These are phyloP conservation scores for Euclidium syriacum DNA, from an alignment of 345 rosid species.

Conservation along the genomic window DNA sequence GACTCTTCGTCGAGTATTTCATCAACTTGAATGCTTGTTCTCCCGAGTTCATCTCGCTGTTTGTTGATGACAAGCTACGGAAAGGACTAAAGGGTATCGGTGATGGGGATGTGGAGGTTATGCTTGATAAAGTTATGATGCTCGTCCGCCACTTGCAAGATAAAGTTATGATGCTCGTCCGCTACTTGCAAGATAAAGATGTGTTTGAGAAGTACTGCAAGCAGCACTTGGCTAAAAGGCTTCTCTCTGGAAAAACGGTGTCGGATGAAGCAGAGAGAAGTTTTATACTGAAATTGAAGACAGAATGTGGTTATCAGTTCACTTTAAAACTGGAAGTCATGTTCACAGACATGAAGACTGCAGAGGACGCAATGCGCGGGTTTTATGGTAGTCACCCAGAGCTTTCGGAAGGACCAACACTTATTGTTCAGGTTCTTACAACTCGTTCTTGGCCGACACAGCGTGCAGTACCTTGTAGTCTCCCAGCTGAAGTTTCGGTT, in stretches of 20 bases:
- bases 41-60: conserved; percentile 92
- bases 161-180: no score
- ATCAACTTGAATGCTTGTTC: conserved; percentile 89
- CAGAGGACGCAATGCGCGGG: conserved; percentile 89
- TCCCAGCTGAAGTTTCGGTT: conserved; percentile 83
- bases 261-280: conserved; percentile 98
- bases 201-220: conserved; percentile 96
- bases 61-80: conserved; percentile 89
- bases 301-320: conserved; percentile 97
- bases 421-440: conserved; percentile 90
- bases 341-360: conserved; percentile 99
- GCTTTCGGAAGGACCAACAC: conserved; percentile 78
- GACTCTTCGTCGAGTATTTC: conserved; percentile 89
- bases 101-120: conserved; percentile 86
- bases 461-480: conserved; percentile 71
- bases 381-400: conserved; percentile 70
- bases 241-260: conserved; percentile 85
- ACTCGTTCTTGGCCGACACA: conserved; percentile 99
- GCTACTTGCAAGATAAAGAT: conserved; percentile 97
- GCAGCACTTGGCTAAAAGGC: conserved; percentile 96
- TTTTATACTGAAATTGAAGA: conserved; percentile 89
- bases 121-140: conserved; percentile 99
- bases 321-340: conserved; percentile 96
- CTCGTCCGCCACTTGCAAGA: no score
- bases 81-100: conserved; percentile 88